Evolutionary conservation across 139 green algal species (phyloP).

Genomic region (Zygnema circumcarinatum): DNA sequence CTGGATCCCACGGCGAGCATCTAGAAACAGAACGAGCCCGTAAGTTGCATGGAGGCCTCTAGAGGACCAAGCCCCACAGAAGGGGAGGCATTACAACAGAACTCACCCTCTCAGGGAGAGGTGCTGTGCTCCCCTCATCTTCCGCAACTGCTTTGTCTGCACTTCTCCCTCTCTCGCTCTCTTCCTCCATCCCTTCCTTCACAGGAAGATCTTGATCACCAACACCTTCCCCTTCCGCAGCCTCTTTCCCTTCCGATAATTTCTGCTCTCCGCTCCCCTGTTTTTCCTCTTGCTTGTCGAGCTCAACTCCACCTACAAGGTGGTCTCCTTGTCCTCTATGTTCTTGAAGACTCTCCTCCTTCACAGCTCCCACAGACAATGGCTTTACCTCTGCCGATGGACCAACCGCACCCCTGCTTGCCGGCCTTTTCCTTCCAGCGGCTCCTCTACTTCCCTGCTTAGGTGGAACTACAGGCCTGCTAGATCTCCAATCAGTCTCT

Average conservation of each 20-base stretch:
- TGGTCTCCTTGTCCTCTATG: background rate
- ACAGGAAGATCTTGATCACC: conserved; percentile 1
- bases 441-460: background rate
- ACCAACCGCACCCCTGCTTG: background rate
- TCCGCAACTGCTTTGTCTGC: conserved; percentile 58
- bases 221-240: conserved; percentile 3
- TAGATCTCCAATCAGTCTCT: background rate
- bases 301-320: too few relatives aligned
- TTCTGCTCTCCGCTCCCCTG: background rate
- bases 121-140: conserved; percentile 65
- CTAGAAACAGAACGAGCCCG: too few relatives aligned
- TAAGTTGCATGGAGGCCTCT: too few relatives aligned
- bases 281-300: background rate
- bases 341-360: background rate
- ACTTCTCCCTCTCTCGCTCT: conserved; percentile 56
- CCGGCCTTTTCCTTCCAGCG: conserved; percentile 5
- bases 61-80: too few relatives aligned
- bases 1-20: too few relatives aligned
- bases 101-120: conserved; percentile 66
- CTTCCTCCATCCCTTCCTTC: conserved; percentile 51
- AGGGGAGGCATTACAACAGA: too few relatives aligned
- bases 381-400: background rate
- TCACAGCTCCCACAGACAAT: background rate
- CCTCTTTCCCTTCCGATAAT: background rate
- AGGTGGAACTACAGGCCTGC: background rate